phyloP scores from a whole-genome alignment of 768 basidiomycete species.

The Mycena olivaceomarginata region DNA sequence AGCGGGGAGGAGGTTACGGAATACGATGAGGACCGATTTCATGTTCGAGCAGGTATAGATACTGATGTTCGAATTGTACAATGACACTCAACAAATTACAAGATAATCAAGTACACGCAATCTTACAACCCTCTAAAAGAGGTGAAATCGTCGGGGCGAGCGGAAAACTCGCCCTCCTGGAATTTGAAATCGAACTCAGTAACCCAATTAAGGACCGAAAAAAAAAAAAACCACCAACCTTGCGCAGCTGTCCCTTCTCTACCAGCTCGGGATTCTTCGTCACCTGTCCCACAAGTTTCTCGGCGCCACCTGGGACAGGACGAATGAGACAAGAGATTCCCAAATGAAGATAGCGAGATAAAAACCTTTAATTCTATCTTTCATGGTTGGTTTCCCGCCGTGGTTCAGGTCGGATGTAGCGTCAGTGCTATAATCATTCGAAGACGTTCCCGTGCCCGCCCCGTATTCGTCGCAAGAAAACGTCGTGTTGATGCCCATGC shows the following conservation, averaged over 20 bases:
- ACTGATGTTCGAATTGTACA: too few species aligned
- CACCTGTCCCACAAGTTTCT: slow-evolving; percentile 49
- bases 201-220: background rate
- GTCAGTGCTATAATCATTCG: too few species aligned
- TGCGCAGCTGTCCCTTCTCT: slow-evolving; percentile 48
- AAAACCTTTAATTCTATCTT: slow-evolving; percentile 50
- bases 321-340: too few species aligned
- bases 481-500: background rate
- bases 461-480: background rate
- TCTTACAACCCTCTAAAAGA: too few species aligned
- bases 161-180: too few species aligned
- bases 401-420: too few species aligned
- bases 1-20: slow-evolving; percentile 62
- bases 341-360: too few species aligned
- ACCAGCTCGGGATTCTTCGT: slow-evolving; percentile 46
- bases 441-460: too few species aligned
- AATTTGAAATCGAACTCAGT: background rate
- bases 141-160: too few species aligned
- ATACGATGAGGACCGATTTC: slow-evolving; percentile 63
- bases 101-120: too few species aligned
- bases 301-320: slow-evolving; percentile 44
- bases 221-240: background rate
- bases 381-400: slow-evolving; percentile 37
- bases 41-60: slow-evolving; percentile 19
- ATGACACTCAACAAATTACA: too few species aligned